Base-by-base conservation (phyloP, 2,329 filamentous ascomycete genomes). In the Rhynchosporium secalis region DNA sequence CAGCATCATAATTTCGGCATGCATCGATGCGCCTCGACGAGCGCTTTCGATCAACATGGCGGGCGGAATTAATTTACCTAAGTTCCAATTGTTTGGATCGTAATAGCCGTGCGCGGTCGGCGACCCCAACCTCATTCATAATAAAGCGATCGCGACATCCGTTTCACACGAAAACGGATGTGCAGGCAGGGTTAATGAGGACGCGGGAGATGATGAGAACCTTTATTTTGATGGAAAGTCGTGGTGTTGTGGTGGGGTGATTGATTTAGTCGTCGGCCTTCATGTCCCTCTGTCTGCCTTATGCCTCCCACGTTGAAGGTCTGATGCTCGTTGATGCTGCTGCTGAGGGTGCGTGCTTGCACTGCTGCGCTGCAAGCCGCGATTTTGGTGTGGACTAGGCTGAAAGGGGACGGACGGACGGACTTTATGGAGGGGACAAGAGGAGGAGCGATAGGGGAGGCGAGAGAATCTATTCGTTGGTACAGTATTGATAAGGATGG, bases 81-180 rank as follows among this genome's bases (percentile, higher is more conserved):
- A 80, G 81, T 79, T 86, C 82, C 78, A 79, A 80, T 77, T 80
- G 82, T 79, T 85, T 87, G 74, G 79, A 82, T 81, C 83, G 83
- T 81, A 88, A 82, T 79, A 86, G 82, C 80, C 80, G 83, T 78
- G 81, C 81, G 79, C 83, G 80, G 80, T 87, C 84, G 82, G 82
- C 80, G 78, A 80, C 80, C 79, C 81, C 83, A 81, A 86, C 85
- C 84, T 87, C 84, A 85, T 81, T 87, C 85, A 88, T 88, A 83
- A 84, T 85, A 87, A 80, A 77, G 80, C 81, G 78, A 80, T 78
- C 76, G 83, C 84, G 83, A 87, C 85, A 88, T 88, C 84, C 85
- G 85, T 87, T 87, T 73, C 86, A 80, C 74, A 74, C 77, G 74
- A 81, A 86, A 87, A 85, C 81, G 80, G 80, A 85, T 80, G 82